Base-by-base conservation (phyloP, 2,329 filamentous ascomycete genomes). In the Aquanectria penicillioides region DNA sequence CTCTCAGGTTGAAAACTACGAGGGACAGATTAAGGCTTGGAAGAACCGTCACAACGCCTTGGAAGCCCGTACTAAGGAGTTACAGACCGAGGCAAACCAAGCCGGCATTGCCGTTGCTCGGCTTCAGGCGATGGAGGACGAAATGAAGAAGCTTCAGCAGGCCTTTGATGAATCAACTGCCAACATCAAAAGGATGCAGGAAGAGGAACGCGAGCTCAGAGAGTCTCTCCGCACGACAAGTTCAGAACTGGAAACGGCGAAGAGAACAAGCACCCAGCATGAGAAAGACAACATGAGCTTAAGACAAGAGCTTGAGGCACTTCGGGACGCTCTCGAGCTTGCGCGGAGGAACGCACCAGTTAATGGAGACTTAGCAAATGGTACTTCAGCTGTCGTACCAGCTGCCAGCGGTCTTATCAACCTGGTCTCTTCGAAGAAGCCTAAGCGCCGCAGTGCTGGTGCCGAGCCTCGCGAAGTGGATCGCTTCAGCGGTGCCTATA, bases 81-180 rank as follows among this genome's bases (percentile, higher is more conserved):
- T 99, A 53, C 95, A 99, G 77, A 90, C 90, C 28, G 95, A 99
- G 77, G 95, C 95, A 60, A 99, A 99, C 77, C 94, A 98, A 79
- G 95, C 94, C 52, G 95, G 95, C 78, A 97, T 98, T 71, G 92
- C 92, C 3, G 93, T 94, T 50, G 95, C 95, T 64, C 91, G 93
- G 66, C 83, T 99, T 52, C 89, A 91, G 69, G 92, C 90, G 44
- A 92, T 98, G 88, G 95, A 99, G 75, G 91, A 93, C 68, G 95
- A 99, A 72, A 97, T 98, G 91, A 89, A 89, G 80, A 94, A 92
- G 77, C 83, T 98, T 46, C 93, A 97, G 77, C 81, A 86, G 60
- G 95, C 87, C 72, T 96, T 97, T 77, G 92, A 96, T 56, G 95
- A 99, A 73, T 96, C 94, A 61, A 89, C 90, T 5, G 85, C 88